Base-by-base conservation (phyloP, 331 rosid genomes). In the Malus hybrid region DNA sequence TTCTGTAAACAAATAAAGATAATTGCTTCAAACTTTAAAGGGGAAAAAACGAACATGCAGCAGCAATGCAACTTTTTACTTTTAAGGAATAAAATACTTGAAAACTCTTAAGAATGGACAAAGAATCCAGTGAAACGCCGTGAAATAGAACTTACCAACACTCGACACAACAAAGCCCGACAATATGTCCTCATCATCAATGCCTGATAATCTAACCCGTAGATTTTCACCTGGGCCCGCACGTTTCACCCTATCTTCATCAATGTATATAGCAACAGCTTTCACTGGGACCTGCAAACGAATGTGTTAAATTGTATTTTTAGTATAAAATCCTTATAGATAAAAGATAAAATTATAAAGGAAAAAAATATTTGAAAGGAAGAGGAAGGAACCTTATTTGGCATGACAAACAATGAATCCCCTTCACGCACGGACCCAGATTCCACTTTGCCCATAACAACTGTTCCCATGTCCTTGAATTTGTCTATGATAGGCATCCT, bases 181-280 rank as follows among this genome's bases (percentile, higher is more conserved):
- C 73, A 73, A 27, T 67, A 95, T 81, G 67, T 93, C 98, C 70
- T 92, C 97, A 69, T 95, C 99, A 56, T 95, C 99, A 31, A 90
- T 71, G 70, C 97, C 97, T 14, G 99, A 82, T 73, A 95, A 10
- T 80, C 96, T 89, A 82, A 95, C 76, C 76, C 99, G 90, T 68
- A 95, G 84, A 81, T 95, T 95, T 87, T 95, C 98, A 66, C 99
- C 98, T 22, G 99, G 99, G 68, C 97, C 98, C 18, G 98, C 99
- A 71, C 80, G 69, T 76, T 80, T 88, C 36, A 90, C 96, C 72
- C 74, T 87, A 50, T 85, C 77, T 59, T 92, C 98, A 82, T 92
- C 99, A 73, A 89, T 83, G 70, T 46, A 83, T 54, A 95, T 4
- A 39, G 87, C 94, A 78, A 86, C 29, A 71, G 81, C 99, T 81